Base-by-base conservation (phyloP, 1,284 basidiomycete genomes). In the Papiliotrema terrestris region DNA sequence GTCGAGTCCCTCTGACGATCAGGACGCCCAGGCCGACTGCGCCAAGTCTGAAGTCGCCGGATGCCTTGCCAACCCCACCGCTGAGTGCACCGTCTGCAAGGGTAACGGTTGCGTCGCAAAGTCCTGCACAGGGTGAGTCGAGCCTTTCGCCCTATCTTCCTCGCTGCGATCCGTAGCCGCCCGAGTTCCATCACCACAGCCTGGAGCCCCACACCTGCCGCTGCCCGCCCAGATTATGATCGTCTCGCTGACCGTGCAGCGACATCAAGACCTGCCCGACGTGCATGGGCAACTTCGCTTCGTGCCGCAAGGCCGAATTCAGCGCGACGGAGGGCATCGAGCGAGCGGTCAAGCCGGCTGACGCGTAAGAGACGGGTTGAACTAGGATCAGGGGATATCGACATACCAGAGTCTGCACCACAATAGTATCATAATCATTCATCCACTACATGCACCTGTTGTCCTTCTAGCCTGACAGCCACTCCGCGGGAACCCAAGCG, bases 101-200 rank as follows among this genome's bases (percentile, higher is more conserved):
- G 72, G 70, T 35, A 58, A 56, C n/a, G 71, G 69, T 17, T 74
- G 72, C 49, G 59, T 71, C 47, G 70, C 73, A 23, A 66, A 58
- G 41, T 67, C 68, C 55, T 74, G 73, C 55, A 74, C 73, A 35
- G 73, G 72, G 72, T 74, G 48, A 65, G 72, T 67, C 13, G 8
- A 4, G 23, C 8, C 25, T 20, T 25, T 38, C 43, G 42, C 42
- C 38, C 4, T 32, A 25, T 17, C 26, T 47, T 49, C 14, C 32
- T 44, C 20, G 17, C 17, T 35, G 32, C 25, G 35, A 6, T 52
- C 45, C 15, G 22, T 20, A 26, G n/a, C 51, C 32, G n/a, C n/a
- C 23, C n/a, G 35, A 44, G n/a, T n/a, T n/a, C n/a, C n/a, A n/a
- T 42, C 22, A 25, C 20, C 25, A 15, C 42, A 22, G 25, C 45